phyloP scores from a whole-genome alignment of 306 rosid species.

The Castanopsis chinensis region DNA sequence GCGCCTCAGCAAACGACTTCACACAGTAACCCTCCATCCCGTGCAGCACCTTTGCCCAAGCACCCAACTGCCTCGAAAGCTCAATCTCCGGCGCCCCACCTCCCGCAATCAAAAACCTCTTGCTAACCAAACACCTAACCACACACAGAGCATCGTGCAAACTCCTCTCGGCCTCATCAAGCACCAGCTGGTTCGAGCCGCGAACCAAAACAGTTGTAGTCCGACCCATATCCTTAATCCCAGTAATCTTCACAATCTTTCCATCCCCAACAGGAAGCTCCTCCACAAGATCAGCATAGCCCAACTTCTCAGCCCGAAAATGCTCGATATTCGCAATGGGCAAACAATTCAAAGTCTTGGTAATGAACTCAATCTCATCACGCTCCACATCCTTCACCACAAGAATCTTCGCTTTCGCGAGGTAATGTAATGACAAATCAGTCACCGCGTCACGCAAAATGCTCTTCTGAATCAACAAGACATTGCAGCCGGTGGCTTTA shows the following conservation, averaged over 20 bases:
- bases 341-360: constrained; percentile 88
- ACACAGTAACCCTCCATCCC: constrained; percentile 98
- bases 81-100: constrained; percentile 99
- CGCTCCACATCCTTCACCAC: constrained; percentile 96
- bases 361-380: constrained; percentile 94
- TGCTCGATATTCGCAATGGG: constrained; percentile 94
- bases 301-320: constrained; percentile 86
- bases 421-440: constrained; percentile 88
- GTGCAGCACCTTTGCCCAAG: constrained; percentile 97
- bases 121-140: constrained; percentile 86
- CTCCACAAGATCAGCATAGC: constrained; percentile 88
- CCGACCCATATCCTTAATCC: constrained; percentile 94
- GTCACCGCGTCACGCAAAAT: constrained; percentile 94
- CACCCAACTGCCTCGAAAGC: constrained; percentile 93
- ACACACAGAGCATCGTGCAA: constrained; percentile 97
- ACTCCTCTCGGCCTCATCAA: constrained; percentile 95
- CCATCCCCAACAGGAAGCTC: constrained; percentile 90
- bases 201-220: constrained; percentile 88
- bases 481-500: constrained; percentile 85
- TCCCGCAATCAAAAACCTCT: constrained; percentile 90
- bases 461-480: constrained; percentile 91
- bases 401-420: constrained; percentile 91
- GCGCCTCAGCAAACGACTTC: constrained; percentile 88
- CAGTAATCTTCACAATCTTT: constrained; percentile 85
- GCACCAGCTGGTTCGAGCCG: constrained; percentile 78